Evolutionary conservation across 306 rosid genomes (phyloP).

Genomic region (Gleditsia sinensis): DNA sequence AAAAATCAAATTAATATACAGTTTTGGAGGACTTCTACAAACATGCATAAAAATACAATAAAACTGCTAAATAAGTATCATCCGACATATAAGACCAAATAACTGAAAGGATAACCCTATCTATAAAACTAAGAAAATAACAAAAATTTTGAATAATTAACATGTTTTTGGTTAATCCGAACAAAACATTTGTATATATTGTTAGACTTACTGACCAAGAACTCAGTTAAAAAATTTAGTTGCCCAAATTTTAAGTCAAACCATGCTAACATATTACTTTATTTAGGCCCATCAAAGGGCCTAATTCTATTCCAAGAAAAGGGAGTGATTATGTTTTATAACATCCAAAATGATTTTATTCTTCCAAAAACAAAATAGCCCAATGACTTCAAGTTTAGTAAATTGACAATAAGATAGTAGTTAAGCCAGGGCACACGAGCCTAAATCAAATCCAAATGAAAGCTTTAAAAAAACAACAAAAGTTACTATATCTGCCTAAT

Average conservation of each 20-base stretch:
- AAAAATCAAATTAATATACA: constrained; percentile 19
- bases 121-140: neutral
- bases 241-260: neutral
- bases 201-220: neutral
- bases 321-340: neutral
- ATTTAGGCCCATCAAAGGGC: neutral
- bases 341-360: neutral
- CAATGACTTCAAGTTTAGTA: neutral
- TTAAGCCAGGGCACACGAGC: neutral
- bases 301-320: neutral
- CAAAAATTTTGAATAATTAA: constrained; percentile 3
- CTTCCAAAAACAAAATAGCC: constrained; percentile 2
- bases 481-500: neutral
- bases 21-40: constrained; percentile 7
- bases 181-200: neutral
- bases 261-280: neutral
- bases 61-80: neutral
- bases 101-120: constrained; percentile 1
- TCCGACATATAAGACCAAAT: neutral
- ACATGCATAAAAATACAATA: neutral
- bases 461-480: neutral
- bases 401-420: too few species aligned
- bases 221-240: neutral
- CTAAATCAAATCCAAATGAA: constrained; percentile 24
- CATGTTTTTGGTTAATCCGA: neutral